These are phyloP conservation scores for Diplogelasinospora grovesii DNA, from an alignment of 495 filamentous ascomycete genomes.

Conservation along the genomic window DNA sequence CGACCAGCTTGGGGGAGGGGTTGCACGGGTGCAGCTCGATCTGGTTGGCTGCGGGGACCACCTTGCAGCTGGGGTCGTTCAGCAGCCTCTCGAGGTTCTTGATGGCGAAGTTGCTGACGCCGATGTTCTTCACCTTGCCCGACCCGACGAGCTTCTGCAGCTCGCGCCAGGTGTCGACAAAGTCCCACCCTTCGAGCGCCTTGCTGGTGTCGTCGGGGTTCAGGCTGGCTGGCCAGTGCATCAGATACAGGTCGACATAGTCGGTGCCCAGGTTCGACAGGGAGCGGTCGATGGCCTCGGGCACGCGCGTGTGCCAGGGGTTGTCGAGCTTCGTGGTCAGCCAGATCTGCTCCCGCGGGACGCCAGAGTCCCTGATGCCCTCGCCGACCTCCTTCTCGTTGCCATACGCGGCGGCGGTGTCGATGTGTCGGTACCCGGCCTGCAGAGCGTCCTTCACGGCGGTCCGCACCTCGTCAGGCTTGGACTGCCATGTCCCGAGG, in stretches of 20 bases:
- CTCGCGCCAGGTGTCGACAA: constrained; percentile 76
- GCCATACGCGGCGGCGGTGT: constrained; percentile 71
- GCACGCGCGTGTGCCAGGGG: constrained; percentile 61
- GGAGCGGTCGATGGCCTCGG: constrained; percentile 62
- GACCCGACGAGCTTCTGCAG: constrained; percentile 76
- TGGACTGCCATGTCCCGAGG: constrained; percentile 76
- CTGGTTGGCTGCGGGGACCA: constrained; percentile 80
- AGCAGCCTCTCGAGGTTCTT: constrained; percentile 61
- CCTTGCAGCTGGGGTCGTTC: constrained; percentile 47
- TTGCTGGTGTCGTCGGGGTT: constrained; percentile 35
- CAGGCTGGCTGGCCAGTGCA: constrained; percentile 69
- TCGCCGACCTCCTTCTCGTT: constrained; percentile 80
- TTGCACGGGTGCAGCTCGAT: constrained; percentile 85
- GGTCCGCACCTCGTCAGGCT: constrained; percentile 36
- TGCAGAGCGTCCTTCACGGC: constrained; percentile 73
- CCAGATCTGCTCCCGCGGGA: constrained; percentile 76
- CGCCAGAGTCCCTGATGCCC: constrained; percentile 71
- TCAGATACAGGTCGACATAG: constrained; percentile 80
- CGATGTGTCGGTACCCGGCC: constrained; percentile 55
- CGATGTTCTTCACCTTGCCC: constrained; percentile 76
- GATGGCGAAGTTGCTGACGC: constrained; percentile 70
- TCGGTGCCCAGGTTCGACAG: constrained; percentile 63
- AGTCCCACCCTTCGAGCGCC: constrained; percentile 60
- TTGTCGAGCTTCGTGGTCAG: constrained; percentile 87
- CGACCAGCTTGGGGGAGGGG: constrained; percentile 71